phyloP scores from a whole-genome alignment of 139 green algal genomes.

The Tetradesmus lagerheimii region DNA sequence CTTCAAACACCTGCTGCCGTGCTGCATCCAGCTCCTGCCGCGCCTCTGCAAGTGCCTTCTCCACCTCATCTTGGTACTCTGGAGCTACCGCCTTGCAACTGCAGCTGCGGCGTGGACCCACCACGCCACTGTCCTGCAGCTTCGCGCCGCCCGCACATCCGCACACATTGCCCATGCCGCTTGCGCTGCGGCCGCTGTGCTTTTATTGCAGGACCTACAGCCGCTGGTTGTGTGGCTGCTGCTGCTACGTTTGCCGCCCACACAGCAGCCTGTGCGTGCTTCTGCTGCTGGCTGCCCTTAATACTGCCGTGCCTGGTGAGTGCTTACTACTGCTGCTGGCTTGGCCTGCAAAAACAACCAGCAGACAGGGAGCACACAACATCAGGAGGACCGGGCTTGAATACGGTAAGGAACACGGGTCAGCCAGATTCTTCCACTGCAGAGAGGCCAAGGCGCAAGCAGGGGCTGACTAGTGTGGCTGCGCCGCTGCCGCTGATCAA shows the following conservation, averaged over 20 bases:
- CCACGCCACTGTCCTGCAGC: background rate
- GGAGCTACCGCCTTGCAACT: constrained; percentile 20
- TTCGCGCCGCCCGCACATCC: background rate
- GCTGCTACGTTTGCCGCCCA: background rate
- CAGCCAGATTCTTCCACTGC: background rate
- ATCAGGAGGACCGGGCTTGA: background rate
- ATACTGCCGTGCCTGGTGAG: background rate
- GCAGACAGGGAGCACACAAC: background rate
- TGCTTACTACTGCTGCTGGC: background rate
- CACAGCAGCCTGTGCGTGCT: background rate
- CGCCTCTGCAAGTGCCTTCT: constrained; percentile 51
- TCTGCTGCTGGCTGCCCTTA: background rate
- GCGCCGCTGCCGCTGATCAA: background rate
- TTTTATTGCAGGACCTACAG: background rate
- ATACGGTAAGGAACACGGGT: background rate
- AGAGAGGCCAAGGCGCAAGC: background rate
- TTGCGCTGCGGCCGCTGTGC: background rate
- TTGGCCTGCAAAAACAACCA: background rate
- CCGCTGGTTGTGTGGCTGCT: background rate
- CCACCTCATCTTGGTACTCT: constrained; percentile 45
- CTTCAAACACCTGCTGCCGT: constrained; percentile 37
- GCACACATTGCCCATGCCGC: constrained; percentile 37
- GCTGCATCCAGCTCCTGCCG: constrained; percentile 57
- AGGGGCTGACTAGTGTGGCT: background rate
- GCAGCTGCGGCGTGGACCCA: background rate